Base-by-base conservation (phyloP, 139 green algal species). In the Trebouxia sp. region DNA sequence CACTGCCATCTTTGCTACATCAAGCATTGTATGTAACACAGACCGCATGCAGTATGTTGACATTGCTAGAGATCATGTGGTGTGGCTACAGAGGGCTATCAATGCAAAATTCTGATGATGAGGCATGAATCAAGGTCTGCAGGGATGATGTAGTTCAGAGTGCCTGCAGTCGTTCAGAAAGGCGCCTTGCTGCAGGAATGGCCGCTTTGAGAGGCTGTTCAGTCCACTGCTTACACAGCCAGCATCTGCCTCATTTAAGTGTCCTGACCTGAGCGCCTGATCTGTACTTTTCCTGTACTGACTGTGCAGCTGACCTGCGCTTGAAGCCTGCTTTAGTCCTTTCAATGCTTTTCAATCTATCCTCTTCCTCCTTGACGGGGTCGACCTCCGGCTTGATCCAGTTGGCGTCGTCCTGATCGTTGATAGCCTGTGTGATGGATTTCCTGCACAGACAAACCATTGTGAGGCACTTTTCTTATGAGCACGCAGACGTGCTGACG, bases 321-420 rank as follows among this genome's bases (percentile, higher is more conserved):
- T 72, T 72, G 62, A 72, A 72, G 12, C 62, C 62, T 72, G 37
- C 37, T 35, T 72, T 72, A 3, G 62, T 72, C 43, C 62, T 72
- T 43, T 72, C 62, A 42, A 72, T 72, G 28, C 62, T 72, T 26
- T 43, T 72, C 20, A 43, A 35, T 6, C 62, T 42, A 14, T 72
- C 62, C 28, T 72, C 62, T 15, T 72, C 62, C 32, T 72, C 62
- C 43, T 72, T 72, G 32, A 72, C 62, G 5, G 62, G 62, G 14
- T 72, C 62, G 5, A 72, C 62, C 32, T 72, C 62, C 6, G 62
- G 62, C 15, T 72, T 72, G 12, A 72, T 45, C 62, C 62, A 72
- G 20, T 72, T 72, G 9, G 62, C 42, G 20, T 72, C 62, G 62
- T 72, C 35, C 5, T 28, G 32, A 72, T 72, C 62, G 35, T 15